These are phyloP conservation scores for Xylariaceae sp. DNA, from an alignment of 2,329 filamentous ascomycete species.

Conservation along the genomic window DNA sequence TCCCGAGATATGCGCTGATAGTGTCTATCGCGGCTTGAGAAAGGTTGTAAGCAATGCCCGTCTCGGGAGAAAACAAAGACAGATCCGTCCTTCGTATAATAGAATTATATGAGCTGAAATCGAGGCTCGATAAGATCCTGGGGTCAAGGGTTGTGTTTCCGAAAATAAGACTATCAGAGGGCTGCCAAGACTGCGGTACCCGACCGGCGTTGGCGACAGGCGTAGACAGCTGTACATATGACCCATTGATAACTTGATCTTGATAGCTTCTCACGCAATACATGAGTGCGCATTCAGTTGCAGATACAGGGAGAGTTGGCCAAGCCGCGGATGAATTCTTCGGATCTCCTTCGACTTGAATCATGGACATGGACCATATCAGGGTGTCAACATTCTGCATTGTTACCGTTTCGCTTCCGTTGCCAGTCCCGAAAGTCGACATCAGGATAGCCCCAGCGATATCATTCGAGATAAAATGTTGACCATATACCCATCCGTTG, in stretches of 20 bases:
- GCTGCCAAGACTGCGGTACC: neutral
- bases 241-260: too few relatives aligned
- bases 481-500: neutral
- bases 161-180: neutral
- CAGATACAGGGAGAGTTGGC: neutral
- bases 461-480: too few relatives aligned
- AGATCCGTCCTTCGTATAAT: neutral
- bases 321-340: neutral
- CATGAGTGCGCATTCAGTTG: neutral
- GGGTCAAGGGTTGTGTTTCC: neutral
- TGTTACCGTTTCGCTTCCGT: conserved; percentile 1
- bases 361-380: neutral
- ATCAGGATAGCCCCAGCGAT: neutral
- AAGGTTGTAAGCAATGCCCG: neutral
- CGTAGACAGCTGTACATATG: too few relatives aligned
- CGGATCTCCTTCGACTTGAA: neutral
- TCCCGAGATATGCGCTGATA: neutral
- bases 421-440: neutral
- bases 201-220: neutral
- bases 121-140: neutral
- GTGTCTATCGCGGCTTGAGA: neutral
- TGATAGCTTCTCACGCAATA: neutral
- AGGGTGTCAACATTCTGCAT: neutral
- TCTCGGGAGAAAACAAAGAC: neutral
- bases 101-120: neutral